These are phyloP conservation scores for Atkinsonella hypoxylon DNA, from an alignment of 2,329 filamentous ascomycete species.

Conservation along the genomic window DNA sequence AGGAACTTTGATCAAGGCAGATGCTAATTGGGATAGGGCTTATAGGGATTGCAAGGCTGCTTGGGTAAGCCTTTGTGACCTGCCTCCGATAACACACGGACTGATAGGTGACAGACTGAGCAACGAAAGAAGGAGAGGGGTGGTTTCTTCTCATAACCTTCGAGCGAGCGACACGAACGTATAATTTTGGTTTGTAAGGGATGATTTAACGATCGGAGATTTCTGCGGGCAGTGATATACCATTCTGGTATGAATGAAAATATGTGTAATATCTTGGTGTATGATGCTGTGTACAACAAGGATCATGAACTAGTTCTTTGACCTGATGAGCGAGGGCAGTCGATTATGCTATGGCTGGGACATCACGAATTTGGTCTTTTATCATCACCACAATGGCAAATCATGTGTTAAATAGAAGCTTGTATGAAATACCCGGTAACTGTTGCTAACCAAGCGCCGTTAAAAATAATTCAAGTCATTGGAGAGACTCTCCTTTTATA, in stretches of 20 bases:
- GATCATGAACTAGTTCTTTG: background rate
- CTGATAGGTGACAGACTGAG: conserved; percentile 10
- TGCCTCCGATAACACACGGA: background rate
- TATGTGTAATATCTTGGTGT: background rate
- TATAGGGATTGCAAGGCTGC: conserved; percentile 91
- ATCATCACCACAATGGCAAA: background rate
- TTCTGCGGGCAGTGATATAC: too few relatives aligned
- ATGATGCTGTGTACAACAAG: background rate
- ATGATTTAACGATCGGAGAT: background rate
- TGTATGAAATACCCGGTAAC: too few relatives aligned
- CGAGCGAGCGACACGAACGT: background rate
- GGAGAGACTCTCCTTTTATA: background rate
- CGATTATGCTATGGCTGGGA: background rate
- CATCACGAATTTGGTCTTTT: too few relatives aligned
- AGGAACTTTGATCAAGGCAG: background rate
- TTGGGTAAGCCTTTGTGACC: conserved; percentile 51
- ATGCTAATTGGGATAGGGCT: conserved; percentile 44
- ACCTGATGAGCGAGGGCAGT: background rate
- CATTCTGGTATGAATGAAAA: too few relatives aligned
- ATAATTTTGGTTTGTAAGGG: background rate
- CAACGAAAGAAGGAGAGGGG: conserved; percentile 12
- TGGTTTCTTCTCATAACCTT: conserved; percentile 5
- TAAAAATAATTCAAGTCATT: background rate
- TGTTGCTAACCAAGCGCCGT: too few relatives aligned
- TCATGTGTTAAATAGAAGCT: too few relatives aligned